Percentiles rank a stretch among this genome's conserved stretches.
phyloP scores from a whole-genome alignment of 202 grass and related monocot species.

The Carex arenaria region DNA sequence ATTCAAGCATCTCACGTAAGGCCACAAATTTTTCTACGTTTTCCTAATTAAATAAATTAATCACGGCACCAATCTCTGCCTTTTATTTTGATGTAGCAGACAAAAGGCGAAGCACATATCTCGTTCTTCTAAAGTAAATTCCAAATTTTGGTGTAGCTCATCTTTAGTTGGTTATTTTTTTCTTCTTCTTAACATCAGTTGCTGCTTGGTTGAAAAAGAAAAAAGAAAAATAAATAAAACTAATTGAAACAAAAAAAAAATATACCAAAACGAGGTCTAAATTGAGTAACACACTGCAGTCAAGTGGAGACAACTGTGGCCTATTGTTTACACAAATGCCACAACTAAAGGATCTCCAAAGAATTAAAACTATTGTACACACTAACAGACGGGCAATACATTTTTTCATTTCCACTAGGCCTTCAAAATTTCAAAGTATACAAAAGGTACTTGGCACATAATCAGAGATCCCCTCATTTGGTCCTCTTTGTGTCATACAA shows the following conservation, averaged over 20 bases:
- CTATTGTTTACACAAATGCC: constrained; percentile 6
- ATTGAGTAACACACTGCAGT: neutral
- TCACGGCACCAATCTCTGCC: too few species aligned
- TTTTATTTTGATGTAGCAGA: too few species aligned
- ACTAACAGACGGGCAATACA: neutral
- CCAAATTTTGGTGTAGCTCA: neutral
- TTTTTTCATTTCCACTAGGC: neutral
- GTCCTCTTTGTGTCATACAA: constrained; percentile 55
- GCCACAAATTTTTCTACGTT: too few species aligned
- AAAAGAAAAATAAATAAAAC: neutral
- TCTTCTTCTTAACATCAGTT: neutral
- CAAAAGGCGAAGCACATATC: too few species aligned
- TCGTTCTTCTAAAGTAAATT: neutral
- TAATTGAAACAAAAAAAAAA: neutral
- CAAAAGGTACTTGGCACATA: neutral
- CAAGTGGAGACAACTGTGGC: neutral
- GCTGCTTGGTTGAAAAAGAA: neutral
- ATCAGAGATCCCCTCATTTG: constrained; percentile 30
- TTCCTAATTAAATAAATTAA: too few species aligned
- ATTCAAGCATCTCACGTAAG: too few species aligned
- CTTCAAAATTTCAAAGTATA: constrained; percentile 14
- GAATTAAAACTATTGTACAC: neutral
- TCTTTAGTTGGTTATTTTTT: neutral
- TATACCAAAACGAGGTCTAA: neutral
- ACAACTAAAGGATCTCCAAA: neutral